phyloP scores from a whole-genome alignment of 352 stramenopile species.

The Globisporangium solare region DNA sequence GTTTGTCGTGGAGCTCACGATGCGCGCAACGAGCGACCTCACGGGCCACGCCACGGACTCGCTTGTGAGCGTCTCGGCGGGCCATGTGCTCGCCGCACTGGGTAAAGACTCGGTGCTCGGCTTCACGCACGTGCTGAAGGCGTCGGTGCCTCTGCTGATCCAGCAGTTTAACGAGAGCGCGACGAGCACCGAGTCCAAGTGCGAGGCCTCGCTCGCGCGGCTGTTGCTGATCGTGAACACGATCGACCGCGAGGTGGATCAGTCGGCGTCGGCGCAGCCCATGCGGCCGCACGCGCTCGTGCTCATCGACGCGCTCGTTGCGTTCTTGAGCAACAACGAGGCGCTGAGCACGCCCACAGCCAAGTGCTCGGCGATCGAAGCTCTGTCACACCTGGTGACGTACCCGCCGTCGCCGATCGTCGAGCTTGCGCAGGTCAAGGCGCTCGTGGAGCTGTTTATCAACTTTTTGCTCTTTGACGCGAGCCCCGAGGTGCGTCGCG shows the following conservation, averaged over 20 bases:
- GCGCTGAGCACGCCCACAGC: conserved; percentile 30
- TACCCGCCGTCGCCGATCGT: conserved; percentile 79
- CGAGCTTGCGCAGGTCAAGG: conserved; percentile 49
- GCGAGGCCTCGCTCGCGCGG: conserved; percentile 60
- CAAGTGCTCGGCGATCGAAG: conserved; percentile 59
- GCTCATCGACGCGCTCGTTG: conserved; percentile 55
- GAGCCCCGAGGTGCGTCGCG: conserved; percentile 54
- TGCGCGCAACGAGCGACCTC: conserved; percentile 60
- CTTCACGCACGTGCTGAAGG: conserved; percentile 70
- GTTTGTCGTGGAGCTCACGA: conserved; percentile 77
- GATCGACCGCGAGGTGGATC: conserved; percentile 81
- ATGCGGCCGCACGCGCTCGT: conserved; percentile 65
- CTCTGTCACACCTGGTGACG: conserved; percentile 69
- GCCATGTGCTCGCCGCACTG: conserved; percentile 59
- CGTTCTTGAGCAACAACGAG: conserved; percentile 40
- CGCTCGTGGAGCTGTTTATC: conserved; percentile 74
- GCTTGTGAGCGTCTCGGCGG: conserved; percentile 71
- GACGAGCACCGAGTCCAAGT: conserved; percentile 44
- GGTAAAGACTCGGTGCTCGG: conserved; percentile 59
- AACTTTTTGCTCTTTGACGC: conserved; percentile 61
- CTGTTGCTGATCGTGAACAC: conserved; percentile 73
- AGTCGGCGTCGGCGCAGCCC: conserved; percentile 58
- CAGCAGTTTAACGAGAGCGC: conserved; percentile 51
- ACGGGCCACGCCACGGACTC: conserved; percentile 72
- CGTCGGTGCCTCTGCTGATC: conserved; percentile 55